Evolutionary conservation across 169 alveolate genomes (phyloP).

Genomic region (Plasmodium falciparum): DNA sequence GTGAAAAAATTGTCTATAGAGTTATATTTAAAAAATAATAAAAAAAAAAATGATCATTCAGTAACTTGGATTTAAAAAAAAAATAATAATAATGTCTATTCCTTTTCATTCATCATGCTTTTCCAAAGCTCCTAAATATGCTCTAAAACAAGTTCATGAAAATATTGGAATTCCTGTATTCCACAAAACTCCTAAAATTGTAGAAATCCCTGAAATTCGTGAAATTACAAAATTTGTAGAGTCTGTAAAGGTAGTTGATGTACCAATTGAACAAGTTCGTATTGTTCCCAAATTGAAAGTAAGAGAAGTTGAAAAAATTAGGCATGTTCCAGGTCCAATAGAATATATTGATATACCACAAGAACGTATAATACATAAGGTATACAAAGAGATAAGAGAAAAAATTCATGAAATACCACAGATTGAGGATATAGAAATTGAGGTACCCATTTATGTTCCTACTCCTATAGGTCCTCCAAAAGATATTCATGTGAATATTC

Average conservation of each 20-base stretch:
- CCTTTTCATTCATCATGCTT: conserved; percentile 24
- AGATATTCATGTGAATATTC: conserved; percentile 49
- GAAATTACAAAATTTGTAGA: conserved; percentile 76
- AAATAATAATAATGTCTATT: conserved; percentile 2
- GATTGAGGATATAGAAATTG: conserved; percentile 74
- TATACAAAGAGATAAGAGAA: conserved; percentile 68
- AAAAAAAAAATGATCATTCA: too few species aligned
- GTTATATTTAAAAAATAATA: too few species aligned
- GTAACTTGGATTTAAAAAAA: neutral
- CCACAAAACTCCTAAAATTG: conserved; percentile 72
- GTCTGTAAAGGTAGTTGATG: conserved; percentile 67
- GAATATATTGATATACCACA: conserved; percentile 77
- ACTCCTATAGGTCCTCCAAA: conserved; percentile 76
- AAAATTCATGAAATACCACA: conserved; percentile 79
- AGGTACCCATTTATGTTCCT: conserved; percentile 76
- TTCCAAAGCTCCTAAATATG: conserved; percentile 36
- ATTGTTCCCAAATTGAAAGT: conserved; percentile 78
- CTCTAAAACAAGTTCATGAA: conserved; percentile 26
- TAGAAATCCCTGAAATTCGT: conserved; percentile 80
- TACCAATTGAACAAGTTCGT: conserved; percentile 80
- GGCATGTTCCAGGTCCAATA: conserved; percentile 82
- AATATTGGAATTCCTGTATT: conserved; percentile 48
- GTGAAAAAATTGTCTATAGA: too few species aligned
- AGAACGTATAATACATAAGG: conserved; percentile 74
- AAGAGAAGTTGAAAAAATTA: conserved; percentile 78